These are phyloP conservation scores for Eremothecium gossypii DNA, from an alignment of 1,139 yeast species.

Conservation along the genomic window DNA sequence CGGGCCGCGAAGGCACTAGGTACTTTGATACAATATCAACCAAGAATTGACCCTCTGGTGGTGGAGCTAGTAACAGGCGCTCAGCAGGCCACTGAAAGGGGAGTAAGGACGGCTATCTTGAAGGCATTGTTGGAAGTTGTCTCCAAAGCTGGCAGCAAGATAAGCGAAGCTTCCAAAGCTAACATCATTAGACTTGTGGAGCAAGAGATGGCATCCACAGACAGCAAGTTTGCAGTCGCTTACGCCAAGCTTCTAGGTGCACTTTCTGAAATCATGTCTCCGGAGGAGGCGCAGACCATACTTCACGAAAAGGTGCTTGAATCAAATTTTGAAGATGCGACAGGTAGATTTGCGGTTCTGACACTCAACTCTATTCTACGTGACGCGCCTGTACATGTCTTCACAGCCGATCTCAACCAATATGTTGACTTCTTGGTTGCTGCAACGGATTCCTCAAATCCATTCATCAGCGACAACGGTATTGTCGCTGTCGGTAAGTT, in stretches of 20 bases:
- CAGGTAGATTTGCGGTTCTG: slow-evolving; percentile 55
- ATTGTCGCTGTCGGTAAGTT: slow-evolving; percentile 75
- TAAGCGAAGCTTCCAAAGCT: slow-evolving; percentile 65
- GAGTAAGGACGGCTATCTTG: slow-evolving; percentile 78
- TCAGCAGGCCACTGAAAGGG: slow-evolving; percentile 46
- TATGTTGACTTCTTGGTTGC: slow-evolving; percentile 40
- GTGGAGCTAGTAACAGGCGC: slow-evolving; percentile 76
- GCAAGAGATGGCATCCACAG: slow-evolving; percentile 51
- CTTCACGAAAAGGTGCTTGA: slow-evolving; percentile 52
- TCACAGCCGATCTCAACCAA: slow-evolving; percentile 42
- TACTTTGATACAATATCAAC: slow-evolving; percentile 77
- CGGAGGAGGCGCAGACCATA: slow-evolving; percentile 57
- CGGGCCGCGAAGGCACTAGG: slow-evolving; percentile 92
- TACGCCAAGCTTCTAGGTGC: slow-evolving; percentile 77
- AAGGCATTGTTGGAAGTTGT: slow-evolving; percentile 82
- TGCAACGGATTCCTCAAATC: slow-evolving; percentile 39
- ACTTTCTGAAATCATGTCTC: slow-evolving; percentile 54
- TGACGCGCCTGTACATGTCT: slow-evolving; percentile 59
- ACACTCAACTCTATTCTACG: slow-evolving; percentile 73
- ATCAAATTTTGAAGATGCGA: slow-evolving; percentile 29
- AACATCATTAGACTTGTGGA: slow-evolving; percentile 69
- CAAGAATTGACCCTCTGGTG: slow-evolving; percentile 88
- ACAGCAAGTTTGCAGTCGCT: slow-evolving; percentile 55
- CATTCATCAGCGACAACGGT: slow-evolving; percentile 71
- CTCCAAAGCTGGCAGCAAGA: slow-evolving; percentile 63